Percentiles rank a stretch among this genome's conserved stretches.
These are phyloP conservation scores for Lactarius evosmus DNA, from an alignment of 768 basidiomycete species.

Conservation along the genomic window DNA sequence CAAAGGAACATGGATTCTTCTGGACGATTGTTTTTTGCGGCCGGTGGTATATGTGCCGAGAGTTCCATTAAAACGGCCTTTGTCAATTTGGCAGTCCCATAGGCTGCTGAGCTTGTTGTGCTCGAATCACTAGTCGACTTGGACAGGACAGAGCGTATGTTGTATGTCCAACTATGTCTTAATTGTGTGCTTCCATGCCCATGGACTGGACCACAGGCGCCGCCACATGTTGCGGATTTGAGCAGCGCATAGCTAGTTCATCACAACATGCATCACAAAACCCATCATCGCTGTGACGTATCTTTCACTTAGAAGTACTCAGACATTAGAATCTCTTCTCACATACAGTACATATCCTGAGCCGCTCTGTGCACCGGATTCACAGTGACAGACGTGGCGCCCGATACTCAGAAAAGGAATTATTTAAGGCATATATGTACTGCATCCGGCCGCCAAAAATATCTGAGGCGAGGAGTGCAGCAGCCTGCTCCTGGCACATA, in stretches of 20 bases:
- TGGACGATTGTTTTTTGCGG: neutral
- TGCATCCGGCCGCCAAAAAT: neutral
- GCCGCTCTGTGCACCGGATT: neutral
- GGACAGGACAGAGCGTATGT: neutral
- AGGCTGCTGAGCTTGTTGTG: neutral
- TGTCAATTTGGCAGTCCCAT: slow-evolving; percentile 16
- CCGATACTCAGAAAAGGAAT: neutral
- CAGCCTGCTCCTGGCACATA: neutral
- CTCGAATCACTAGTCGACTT: neutral
- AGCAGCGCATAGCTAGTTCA: neutral
- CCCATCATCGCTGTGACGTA: neutral
- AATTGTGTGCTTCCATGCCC: neutral
- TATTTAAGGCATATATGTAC: neutral
- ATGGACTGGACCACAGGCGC: neutral
- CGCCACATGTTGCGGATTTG: neutral
- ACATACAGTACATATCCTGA: neutral
- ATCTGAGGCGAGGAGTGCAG: neutral
- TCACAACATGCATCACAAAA: neutral
- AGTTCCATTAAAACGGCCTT: slow-evolving; percentile 3
- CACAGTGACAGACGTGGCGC: neutral
- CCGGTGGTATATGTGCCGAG: neutral
- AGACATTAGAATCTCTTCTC: neutral
- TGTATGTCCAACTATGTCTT: neutral
- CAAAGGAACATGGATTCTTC: neutral
- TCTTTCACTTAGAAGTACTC: neutral